Evolutionary conservation across 495 filamentous ascomycete genomes (phyloP), one percentile per base, ranked within the genome.

Genomic region (Penicillium taxi): DNA sequence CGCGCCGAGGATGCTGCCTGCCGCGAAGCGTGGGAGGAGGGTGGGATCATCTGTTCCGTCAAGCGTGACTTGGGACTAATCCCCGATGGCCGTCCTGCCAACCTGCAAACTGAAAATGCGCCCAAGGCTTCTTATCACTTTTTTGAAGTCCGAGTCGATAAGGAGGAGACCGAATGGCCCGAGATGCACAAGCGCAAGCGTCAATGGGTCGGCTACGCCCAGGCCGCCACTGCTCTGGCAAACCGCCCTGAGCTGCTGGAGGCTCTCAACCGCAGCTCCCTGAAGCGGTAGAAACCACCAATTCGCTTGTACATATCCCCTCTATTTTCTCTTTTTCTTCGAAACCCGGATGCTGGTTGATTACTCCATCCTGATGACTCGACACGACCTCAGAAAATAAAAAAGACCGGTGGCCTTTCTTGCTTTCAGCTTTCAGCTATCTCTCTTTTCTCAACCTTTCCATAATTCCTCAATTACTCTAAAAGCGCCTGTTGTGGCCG

Each of bases 21-120:
- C 41, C 65, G 91, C 41, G 91, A 98, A 65, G 93, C 91, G 28
- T 98, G 91, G 91, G 91, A 98, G 65, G 91, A 98, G 65, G 91
- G 86, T 33, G 91, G 91, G 47, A 88, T 98, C 51, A 63, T 79
- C 40, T 86, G 87, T 58, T 81, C 72, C 20, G 78, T 96, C 52
- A 75, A 75, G 39, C 77, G 77, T 48, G 86, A 94, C 60, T 72
- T 98, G 45, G 91, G 91, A 35, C 69, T 81, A 41, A 91, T 98
- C 52, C 63, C 76, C 36, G 91, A 98, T 58, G 76, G 73, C 55
- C 77, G 81, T 27, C 71, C 78, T 14, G 70, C 79, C 7, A 54
- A 58, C 14, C 50, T 70, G 20, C 45, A 75, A 39, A 74, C 75
- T 33, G 69, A 78, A 44, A 69, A 82, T 26, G 80, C 81, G 16